Conservation (phyloP, 2,329 filamentous ascomycete species). For the Nakataea oryzae region DNA sequence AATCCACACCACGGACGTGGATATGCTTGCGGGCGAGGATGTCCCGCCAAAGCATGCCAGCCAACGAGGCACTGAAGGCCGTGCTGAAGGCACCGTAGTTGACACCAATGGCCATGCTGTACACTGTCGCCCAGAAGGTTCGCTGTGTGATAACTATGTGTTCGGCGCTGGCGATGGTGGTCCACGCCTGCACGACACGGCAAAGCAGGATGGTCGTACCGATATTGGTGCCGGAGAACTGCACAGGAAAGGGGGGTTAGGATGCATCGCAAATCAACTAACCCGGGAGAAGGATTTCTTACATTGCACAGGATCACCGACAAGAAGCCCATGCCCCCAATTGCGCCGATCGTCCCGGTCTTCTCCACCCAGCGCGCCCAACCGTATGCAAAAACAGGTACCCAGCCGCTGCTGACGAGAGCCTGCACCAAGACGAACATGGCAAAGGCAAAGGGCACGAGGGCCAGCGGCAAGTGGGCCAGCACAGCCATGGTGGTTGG, state of each 20-base stretch:
- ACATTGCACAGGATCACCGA: slow-evolving; percentile 64
- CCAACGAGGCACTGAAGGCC: slow-evolving; percentile 61
- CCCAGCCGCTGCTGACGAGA: slow-evolving; percentile 65
- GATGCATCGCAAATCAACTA: background rate
- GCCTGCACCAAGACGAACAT: slow-evolving; percentile 71
- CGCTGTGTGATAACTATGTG: slow-evolving; percentile 45
- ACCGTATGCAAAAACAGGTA: slow-evolving; percentile 60
- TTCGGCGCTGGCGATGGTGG: slow-evolving; percentile 40
- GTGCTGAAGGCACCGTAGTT: slow-evolving; percentile 68
- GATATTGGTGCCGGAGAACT: slow-evolving; percentile 72
- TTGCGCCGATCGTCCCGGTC: slow-evolving; percentile 57
- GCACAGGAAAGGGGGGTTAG: background rate
- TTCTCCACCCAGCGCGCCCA: slow-evolving; percentile 64
- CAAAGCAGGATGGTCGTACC: slow-evolving; percentile 65
- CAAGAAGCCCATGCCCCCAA: slow-evolving; percentile 65
- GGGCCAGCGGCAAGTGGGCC: slow-evolving; percentile 53
- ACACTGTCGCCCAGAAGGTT: slow-evolving; percentile 64
- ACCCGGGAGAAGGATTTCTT: slow-evolving; percentile 23
- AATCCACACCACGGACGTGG: slow-evolving; percentile 50
- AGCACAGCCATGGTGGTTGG: slow-evolving; percentile 58
- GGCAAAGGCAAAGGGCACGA: slow-evolving; percentile 60
- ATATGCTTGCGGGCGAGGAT: slow-evolving; percentile 62
- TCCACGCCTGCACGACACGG: slow-evolving; percentile 60
- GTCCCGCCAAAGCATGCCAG: slow-evolving; percentile 62
- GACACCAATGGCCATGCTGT: slow-evolving; percentile 64